A percentile compares a stretch with the other conserved stretches of the same genome.
These are phyloP conservation scores for Thecaphora frezii DNA, from an alignment of 1,284 basidiomycete genomes.

Conservation along the genomic window DNA sequence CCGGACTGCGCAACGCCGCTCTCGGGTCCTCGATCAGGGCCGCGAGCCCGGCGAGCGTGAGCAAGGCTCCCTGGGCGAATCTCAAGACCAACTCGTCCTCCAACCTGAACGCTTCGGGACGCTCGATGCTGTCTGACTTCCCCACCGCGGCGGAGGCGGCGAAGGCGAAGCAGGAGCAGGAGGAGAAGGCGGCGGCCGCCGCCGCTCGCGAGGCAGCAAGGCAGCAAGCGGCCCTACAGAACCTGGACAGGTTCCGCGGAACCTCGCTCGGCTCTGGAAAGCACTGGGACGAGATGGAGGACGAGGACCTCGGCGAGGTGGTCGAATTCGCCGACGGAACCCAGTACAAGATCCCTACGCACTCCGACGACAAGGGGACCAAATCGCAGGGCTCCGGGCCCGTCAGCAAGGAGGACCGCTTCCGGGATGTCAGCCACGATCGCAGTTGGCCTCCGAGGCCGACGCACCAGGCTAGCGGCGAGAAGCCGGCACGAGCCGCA, in stretches of 20 bases:
- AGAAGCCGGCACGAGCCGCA: background rate
- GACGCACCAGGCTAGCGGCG: conserved; percentile 10
- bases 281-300: conserved; percentile 58
- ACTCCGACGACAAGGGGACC: conserved; percentile 20
- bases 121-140: conserved; percentile 41
- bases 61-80: conserved; percentile 44
- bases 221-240: conserved; percentile 40
- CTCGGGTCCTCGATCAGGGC: conserved; percentile 27
- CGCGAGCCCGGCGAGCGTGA: conserved; percentile 24
- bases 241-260: conserved; percentile 55
- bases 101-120: background rate
- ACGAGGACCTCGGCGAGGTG: conserved; percentile 53
- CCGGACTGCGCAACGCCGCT: conserved; percentile 37
- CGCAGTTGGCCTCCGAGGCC: conserved; percentile 45
- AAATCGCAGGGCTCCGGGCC: conserved; percentile 14
- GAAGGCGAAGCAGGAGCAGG: conserved; percentile 46
- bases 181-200: conserved; percentile 42
- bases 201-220: conserved; percentile 43
- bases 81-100: conserved; percentile 25
- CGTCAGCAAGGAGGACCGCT: conserved; percentile 51
- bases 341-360: conserved; percentile 51
- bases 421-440: conserved; percentile 50
- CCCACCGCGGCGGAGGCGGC: conserved; percentile 56
- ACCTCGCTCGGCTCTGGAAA: conserved; percentile 37
- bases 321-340: conserved; percentile 57